Percentiles rank a stretch among this genome's conserved stretches.
phyloP scores from a whole-genome alignment of 2,329 filamentous ascomycete genomes.

The Didymella glomerata region DNA sequence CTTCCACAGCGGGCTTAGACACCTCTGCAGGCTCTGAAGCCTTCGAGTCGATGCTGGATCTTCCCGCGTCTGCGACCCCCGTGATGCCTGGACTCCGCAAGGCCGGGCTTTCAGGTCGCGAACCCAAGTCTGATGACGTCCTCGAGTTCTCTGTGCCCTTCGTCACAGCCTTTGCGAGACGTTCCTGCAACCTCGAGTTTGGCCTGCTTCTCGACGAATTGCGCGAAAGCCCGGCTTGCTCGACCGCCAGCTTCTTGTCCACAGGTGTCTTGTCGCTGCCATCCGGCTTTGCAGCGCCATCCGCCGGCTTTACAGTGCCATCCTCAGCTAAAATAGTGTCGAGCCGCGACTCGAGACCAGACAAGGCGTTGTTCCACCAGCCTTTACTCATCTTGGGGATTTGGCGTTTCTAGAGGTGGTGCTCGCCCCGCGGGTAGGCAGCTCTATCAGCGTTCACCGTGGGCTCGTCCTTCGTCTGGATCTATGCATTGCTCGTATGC shows the following conservation, averaged over 20 bases:
- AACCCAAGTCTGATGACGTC: constrained; percentile 60
- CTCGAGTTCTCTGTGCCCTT: constrained; percentile 68
- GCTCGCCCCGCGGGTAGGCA: constrained; percentile 8
- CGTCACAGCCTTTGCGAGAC: constrained; percentile 85
- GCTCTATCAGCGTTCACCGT: constrained; percentile 42
- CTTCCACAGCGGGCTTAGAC: constrained; percentile 24
- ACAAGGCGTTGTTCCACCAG: constrained; percentile 76
- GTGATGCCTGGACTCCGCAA: constrained; percentile 39
- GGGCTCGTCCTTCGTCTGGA: constrained; percentile 38
- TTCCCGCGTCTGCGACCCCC: constrained; percentile 47
- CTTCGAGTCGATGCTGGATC: constrained; percentile 57
- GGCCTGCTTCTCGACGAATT: constrained; percentile 70
- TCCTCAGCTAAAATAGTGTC: constrained; percentile 91
- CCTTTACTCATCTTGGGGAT: constrained; percentile 40
- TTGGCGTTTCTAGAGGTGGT: not conserved
- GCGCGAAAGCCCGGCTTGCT: constrained; percentile 60
- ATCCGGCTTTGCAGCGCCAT: constrained; percentile 46
- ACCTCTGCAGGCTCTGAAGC: constrained; percentile 41
- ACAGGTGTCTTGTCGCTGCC: constrained; percentile 36
- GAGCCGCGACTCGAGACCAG: constrained; percentile 89
- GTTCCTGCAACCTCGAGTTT: constrained; percentile 87
- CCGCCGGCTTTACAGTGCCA: constrained; percentile 59
- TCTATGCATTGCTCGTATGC: constrained; percentile 43
- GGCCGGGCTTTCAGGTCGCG: constrained; percentile 63
- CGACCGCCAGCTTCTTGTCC: constrained; percentile 44